These are phyloP conservation scores for Phytopythium aichiense DNA, from an alignment of 352 stramenopile species.

Conservation along the genomic window DNA sequence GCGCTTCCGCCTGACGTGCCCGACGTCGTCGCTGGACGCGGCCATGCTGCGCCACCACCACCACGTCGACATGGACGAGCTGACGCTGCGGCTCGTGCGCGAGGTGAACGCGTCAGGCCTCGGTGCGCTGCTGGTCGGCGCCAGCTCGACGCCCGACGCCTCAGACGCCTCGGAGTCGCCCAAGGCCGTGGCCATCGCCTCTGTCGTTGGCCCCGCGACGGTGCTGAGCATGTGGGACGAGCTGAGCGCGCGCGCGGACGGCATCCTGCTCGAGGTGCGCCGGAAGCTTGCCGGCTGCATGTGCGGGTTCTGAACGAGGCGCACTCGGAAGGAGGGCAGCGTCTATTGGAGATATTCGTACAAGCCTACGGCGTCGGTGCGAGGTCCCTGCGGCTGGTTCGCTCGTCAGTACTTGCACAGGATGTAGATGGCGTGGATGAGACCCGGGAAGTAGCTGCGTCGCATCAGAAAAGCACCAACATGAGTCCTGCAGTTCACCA, in stretches of 20 bases:
- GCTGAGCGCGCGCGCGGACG: conserved; percentile 33
- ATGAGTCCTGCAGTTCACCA: no score
- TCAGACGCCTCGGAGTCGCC: conserved; percentile 14
- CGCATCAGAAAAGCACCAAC: background rate
- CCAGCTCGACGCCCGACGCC: background rate
- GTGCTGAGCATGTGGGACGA: conserved; percentile 55
- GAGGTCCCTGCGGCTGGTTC: no score
- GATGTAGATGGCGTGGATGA: conserved; percentile 77
- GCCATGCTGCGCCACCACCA: conserved; percentile 70
- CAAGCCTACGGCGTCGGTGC: no score
- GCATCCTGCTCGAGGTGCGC: conserved; percentile 49
- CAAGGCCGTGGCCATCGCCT: conserved; percentile 35
- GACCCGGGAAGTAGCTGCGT: conserved; percentile 52
- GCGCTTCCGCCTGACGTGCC: conserved; percentile 48
- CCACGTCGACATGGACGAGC: conserved; percentile 70
- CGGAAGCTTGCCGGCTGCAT: conserved; percentile 52
- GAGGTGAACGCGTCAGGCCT: conserved; percentile 55
- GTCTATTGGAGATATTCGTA: background rate
- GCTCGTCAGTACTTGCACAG: conserved; percentile 34
- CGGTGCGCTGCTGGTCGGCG: conserved; percentile 39
- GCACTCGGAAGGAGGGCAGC: no score
- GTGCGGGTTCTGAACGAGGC: conserved; percentile 48
- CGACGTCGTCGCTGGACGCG: conserved; percentile 42
- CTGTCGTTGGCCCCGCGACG: conserved; percentile 31
- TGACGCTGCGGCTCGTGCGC: conserved; percentile 47